A percentile compares a stretch with the other conserved stretches of the same genome.
These are phyloP conservation scores for Mortierella sp. DNA, from an alignment of 371 early-diverging fungal genomes.

Conservation along the genomic window DNA sequence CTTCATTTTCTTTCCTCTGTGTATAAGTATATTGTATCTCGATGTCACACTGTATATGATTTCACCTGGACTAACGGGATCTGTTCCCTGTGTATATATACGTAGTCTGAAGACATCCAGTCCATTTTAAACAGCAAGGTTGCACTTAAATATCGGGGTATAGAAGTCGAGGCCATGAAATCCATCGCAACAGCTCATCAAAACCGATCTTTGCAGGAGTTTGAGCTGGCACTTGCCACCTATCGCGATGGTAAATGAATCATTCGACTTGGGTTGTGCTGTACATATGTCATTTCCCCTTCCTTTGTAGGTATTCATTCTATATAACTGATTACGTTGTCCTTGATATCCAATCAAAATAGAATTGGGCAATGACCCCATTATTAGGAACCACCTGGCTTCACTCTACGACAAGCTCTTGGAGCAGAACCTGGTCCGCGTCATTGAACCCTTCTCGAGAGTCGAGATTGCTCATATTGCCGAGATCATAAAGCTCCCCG, in stretches of 20 bases:
- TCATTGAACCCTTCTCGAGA: constrained; percentile 98
- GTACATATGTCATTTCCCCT: no score
- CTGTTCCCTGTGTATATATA: no score
- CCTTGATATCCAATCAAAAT: no score
- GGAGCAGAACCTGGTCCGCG: constrained; percentile 96
- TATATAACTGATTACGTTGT: no score
- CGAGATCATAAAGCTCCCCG: constrained; percentile 89
- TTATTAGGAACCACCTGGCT: constrained; percentile 90
- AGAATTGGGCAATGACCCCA: constrained; percentile 92
- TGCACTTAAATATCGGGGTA: constrained; percentile 79
- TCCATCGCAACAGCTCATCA: constrained; percentile 94
- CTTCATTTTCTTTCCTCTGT: background rate
- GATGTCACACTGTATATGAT: no score
- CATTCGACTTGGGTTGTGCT: no score
- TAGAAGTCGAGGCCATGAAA: constrained; percentile 93
- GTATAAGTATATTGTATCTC: no score
- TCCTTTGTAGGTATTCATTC: no score
- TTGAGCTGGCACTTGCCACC: constrained; percentile 89
- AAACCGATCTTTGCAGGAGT: constrained; percentile 92
- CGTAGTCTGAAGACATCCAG: constrained; percentile 87
- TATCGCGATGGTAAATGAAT: constrained; percentile 88
- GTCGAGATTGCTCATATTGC: constrained; percentile 98
- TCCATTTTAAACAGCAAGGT: constrained; percentile 86
- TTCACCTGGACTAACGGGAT: no score
- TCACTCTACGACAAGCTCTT: constrained; percentile 96